Base-by-base conservation (phyloP, 306 rosid genomes). In the Medicago ruthenica region DNA sequence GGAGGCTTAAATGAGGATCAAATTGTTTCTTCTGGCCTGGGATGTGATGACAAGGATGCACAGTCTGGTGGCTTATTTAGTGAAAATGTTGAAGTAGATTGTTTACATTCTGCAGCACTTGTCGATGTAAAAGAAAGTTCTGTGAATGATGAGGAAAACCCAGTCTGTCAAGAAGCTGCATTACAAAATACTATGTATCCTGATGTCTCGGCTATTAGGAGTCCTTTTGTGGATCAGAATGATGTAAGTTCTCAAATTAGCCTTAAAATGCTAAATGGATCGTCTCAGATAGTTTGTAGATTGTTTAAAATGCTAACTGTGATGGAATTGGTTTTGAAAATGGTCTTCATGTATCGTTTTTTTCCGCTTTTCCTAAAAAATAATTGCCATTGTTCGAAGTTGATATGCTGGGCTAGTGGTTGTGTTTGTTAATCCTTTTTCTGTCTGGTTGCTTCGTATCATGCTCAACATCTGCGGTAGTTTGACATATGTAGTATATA, bases 201-300 rank as follows among this genome's bases (percentile, higher is more conserved):
- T 18, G 92, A 85, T 78, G 79, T 71, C 70, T 27, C 83, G 37
- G 79, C 80, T 22, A 24, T 45, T 34, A 78, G 72, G 41, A 83
- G 78, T 85, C 87, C 85, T 83, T 66, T 55, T 45, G 78, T 44
- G 10, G 90, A 84, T 61, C 87, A 83, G 79, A 75, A 60, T 75
- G 83, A 82, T 58, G 99, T 95, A 88, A 85, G 98, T 81, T 85
- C 61, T 70, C 54, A 9, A 37, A 66, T 71, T 85, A 73, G 41
- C 70, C 57, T 36, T 21, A 5, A 41, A 58, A 44, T 12, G 44
- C 77, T 66, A 63, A 48, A 44, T 34, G 37, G 7, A 5, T 34
- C 3, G 7, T 34, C 37, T 34, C 37, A 34, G 37, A 34, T 34
- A 34, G 37, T 34, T 34, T 34, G 7, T 34, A 34, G 37, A 34